A percentile compares a stretch with the other conserved stretches of the same genome.
phyloP scores from a whole-genome alignment of 192 early-diverging fungal species.

The Funneliformis geosporum region DNA sequence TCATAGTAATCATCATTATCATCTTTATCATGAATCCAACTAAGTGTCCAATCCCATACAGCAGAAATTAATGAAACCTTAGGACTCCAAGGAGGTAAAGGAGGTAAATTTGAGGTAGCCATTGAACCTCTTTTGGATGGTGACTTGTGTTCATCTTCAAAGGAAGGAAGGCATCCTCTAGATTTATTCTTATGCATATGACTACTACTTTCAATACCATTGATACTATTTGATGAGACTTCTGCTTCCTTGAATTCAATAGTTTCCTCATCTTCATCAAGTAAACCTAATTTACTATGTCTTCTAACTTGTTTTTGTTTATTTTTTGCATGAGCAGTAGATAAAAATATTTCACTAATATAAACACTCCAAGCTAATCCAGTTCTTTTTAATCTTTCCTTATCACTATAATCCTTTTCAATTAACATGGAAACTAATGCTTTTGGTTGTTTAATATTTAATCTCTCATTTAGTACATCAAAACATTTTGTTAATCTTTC shows the following conservation, averaged over 20 bases:
- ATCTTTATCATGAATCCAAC: constrained; percentile 14
- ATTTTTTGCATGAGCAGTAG: neutral
- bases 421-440: constrained; percentile 8
- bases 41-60: constrained; percentile 21
- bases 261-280: neutral
- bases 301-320: neutral
- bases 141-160: neutral
- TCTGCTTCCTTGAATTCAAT: neutral
- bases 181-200: neutral
- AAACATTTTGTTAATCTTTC: constrained; percentile 24
- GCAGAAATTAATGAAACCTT: constrained; percentile 17
- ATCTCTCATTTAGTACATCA: constrained; percentile 11
- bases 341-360: constrained; percentile 28
- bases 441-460: constrained; percentile 1
- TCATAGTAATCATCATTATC: neutral
- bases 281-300: neutral
- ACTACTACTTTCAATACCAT: neutral
- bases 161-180: neutral
- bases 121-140: constrained; percentile 1
- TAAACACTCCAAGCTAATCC: constrained; percentile 18
- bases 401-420: constrained; percentile 13
- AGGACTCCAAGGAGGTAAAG: constrained; percentile 8
- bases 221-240: neutral
- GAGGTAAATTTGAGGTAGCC: neutral
- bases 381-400: neutral